Evolutionary conservation across 768 basidiomycete species (phyloP).

Genomic region (Hericium rajendrae): DNA sequence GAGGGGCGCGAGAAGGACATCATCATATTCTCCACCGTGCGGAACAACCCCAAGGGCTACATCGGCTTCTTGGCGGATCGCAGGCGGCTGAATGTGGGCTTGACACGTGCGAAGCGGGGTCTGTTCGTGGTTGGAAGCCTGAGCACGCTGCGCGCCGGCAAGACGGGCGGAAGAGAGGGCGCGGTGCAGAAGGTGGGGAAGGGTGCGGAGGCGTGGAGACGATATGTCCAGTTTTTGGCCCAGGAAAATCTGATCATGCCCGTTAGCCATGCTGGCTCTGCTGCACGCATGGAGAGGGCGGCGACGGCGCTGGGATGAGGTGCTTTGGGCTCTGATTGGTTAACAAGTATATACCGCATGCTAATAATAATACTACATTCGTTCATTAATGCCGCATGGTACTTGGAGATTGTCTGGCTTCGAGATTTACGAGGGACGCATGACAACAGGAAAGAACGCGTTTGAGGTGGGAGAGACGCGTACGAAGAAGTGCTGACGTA

Average conservation of each 20-base stretch:
- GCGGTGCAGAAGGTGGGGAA: neutral
- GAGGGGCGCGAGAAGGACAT: slow-evolving; percentile 91
- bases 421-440: too few relatives aligned
- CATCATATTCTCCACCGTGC: slow-evolving; percentile 85
- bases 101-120: slow-evolving; percentile 84
- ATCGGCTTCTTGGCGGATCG: slow-evolving; percentile 89
- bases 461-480: too few relatives aligned
- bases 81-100: slow-evolving; percentile 79
- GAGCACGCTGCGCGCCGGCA: slow-evolving; percentile 47
- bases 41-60: slow-evolving; percentile 65
- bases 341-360: too few relatives aligned
- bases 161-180: slow-evolving; percentile 17
- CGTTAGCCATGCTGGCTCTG: too few relatives aligned
- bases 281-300: neutral
- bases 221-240: slow-evolving; percentile 48
- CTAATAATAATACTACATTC: too few relatives aligned
- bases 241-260: slow-evolving; percentile 43
- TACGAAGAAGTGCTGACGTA: too few relatives aligned
- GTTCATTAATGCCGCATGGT: too few relatives aligned
- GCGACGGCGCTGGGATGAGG: slow-evolving; percentile 27
- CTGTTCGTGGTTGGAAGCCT: slow-evolving; percentile 73
- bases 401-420: too few relatives aligned
- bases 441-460: too few relatives aligned
- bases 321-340: neutral
- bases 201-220: slow-evolving; percentile 38